Evolutionary conservation across 768 basidiomycete species (phyloP).

Genomic region (Sporobolomyces roseus): DNA sequence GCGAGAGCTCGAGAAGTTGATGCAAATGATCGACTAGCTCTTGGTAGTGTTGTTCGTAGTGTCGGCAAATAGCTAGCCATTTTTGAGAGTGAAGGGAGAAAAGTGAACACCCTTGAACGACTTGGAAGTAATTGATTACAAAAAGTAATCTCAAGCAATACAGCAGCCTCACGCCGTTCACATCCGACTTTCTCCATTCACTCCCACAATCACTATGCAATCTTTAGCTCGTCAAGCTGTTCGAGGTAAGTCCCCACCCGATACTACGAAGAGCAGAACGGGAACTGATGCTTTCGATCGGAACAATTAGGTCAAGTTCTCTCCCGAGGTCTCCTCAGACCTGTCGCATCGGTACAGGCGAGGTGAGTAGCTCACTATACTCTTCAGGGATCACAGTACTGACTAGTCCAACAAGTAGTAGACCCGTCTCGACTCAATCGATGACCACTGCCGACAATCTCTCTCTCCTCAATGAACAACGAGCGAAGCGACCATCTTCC

Average conservation of each 20-base stretch:
- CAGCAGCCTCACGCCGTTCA: no score
- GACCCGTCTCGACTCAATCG: slow-evolving; percentile 47
- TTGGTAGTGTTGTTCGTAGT: background rate
- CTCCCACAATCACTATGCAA: slow-evolving; percentile 15
- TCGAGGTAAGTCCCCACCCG: slow-evolving; percentile 2
- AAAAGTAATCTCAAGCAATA: no score
- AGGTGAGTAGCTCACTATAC: slow-evolving; percentile 4
- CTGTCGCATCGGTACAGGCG: slow-evolving; percentile 3
- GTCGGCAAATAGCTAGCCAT: slow-evolving; percentile 1
- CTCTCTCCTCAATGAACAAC: slow-evolving; percentile 78
- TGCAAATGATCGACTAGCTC: slow-evolving; percentile 3
- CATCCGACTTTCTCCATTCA: no score
- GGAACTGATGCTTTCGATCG: background rate
- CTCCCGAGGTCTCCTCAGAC: slow-evolving; percentile 10
- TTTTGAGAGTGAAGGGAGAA: background rate
- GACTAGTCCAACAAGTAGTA: slow-evolving; percentile 10
- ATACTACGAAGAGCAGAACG: no score
- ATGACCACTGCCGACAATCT: slow-evolving; percentile 46
- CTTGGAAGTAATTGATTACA: background rate
- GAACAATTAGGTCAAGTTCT: slow-evolving; percentile 22
- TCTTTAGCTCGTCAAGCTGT: slow-evolving; percentile 13
- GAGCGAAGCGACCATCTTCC: slow-evolving; percentile 78
- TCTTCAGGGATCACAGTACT: background rate
- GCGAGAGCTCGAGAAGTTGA: slow-evolving; percentile 16
- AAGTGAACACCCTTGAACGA: slow-evolving; percentile 1